These are phyloP conservation scores for Pseudogymnoascus sp. DNA, from an alignment of 2,329 filamentous ascomycete genomes.

Conservation along the genomic window DNA sequence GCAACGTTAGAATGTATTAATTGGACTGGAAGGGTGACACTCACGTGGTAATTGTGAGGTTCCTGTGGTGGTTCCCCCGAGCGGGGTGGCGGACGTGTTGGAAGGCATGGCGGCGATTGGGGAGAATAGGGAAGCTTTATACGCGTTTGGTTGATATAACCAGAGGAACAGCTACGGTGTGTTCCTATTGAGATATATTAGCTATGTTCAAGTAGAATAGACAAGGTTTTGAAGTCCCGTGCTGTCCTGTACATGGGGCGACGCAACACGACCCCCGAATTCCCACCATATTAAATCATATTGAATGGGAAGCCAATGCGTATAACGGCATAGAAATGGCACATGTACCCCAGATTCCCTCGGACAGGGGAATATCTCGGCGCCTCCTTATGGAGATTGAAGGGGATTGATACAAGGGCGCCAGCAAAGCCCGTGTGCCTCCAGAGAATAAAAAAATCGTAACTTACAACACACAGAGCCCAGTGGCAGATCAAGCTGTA, in stretches of 20 bases:
- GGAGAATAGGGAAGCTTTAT: background rate
- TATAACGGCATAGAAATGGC: background rate
- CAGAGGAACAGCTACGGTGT: background rate
- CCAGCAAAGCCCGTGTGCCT: background rate
- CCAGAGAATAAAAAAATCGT: background rate
- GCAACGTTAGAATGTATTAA: slow-evolving; percentile 12
- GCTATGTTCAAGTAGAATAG: background rate
- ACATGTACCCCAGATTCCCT: background rate
- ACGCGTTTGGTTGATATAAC: background rate
- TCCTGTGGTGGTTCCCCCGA: slow-evolving; percentile 74
- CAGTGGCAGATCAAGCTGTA: background rate
- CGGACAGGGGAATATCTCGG: background rate
- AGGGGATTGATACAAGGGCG: background rate
- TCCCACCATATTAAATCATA: background rate
- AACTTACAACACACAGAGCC: background rate
- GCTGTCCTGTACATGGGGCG: background rate
- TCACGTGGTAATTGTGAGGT: slow-evolving; percentile 77
- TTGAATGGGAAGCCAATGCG: no score
- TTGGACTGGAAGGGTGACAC: slow-evolving; percentile 30
- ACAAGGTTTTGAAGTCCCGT: background rate
- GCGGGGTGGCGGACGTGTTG: slow-evolving; percentile 77
- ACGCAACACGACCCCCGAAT: background rate
- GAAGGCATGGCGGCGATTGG: slow-evolving; percentile 61
- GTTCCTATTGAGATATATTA: background rate
- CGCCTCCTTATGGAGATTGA: background rate